Evolutionary conservation across 2,329 filamentous ascomycete genomes (phyloP), one percentile per base, ranked within the genome.

Genomic region (Amesomyces nigricolor): DNA sequence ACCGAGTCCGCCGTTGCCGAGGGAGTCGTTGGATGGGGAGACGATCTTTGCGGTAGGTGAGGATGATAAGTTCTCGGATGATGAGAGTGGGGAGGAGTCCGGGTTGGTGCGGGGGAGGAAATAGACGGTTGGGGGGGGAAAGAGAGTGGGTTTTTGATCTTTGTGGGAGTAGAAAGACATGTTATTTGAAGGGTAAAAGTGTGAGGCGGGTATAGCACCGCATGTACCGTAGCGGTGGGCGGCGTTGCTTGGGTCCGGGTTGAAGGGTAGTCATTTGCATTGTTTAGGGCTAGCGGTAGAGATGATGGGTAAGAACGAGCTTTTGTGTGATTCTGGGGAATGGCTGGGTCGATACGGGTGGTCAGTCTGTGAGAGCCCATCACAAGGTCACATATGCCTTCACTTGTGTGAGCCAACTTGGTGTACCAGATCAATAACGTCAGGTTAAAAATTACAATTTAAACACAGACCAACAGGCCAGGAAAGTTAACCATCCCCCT

Each of bases 1-100:
- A 51, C 16, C 53, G 14, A 47, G 37, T 17, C 44, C 48, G 29
- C 48, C 43, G 42, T 8, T 45, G 56, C 70, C 81, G 14, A 73
- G 79, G 14, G 77, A 81, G 54, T 82, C 79, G 2, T 69, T 82
- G 35, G 91, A 97, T 60, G 91, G 91, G 10, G 94, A 97, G 73
- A 96, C 91, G 0, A 95, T 97, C 59, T 97, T 97, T 66, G 92
- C 92, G 1, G 89, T 97, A 10, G 92, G 91, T 10, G 91, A 95
- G 65, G 87, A 87, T 53, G 90, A 94, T 67, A 89, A 86, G 67
- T 92, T 91, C 77, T 90, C 87, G 14, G 88, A 89, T 54, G 86
- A 89, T 54, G 87, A 86, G 11, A 70, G 66, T 8, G 78, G 75
- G 17, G 83, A 86, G 61, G 82, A 85, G 56, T 79, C 78, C 16